Evolutionary conservation across 192 early-diverging fungal genomes (phyloP), one percentile per base, ranked within the genome.

Genomic region (Thamnidium elegans): DNA sequence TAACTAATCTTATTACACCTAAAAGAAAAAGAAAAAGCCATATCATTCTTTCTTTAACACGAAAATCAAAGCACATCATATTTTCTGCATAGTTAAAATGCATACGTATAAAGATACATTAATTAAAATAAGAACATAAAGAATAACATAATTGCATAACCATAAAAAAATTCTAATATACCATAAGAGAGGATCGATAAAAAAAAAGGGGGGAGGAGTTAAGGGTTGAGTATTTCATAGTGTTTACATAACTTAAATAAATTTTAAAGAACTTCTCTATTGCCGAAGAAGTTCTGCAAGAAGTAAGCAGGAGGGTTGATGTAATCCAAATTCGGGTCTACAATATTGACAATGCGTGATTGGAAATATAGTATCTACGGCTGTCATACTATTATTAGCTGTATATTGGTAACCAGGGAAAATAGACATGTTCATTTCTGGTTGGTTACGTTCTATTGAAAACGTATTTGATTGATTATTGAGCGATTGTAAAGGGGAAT

Each of bases 311-410:
- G n/a, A 17, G 17, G 11, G 31, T 19, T 63, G 48, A 20, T 63
- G 61, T 2, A 63, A 17, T 11, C 48, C 61, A 4, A 31, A 32
- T 51, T 63, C 30, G 13, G 61, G 61, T 17, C 13, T 14, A 36
- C 61, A 63, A 34, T 51, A 63, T 14, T 51, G n/a, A 36, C 61
- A 63, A 20, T 21, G 47, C 26, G 26, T 26, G 26, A 26, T 26
- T 26, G 26, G 1, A 26, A 26, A 26, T 2, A 26, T 26, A 26
- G 26, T 26, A 3, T 26, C 26, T 26, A 26, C 26, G 26, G 26
- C 26, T 2, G 26, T 3, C 1, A 26, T 26, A 3, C 26, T 26
- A 26, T 26, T 26, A 26, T 26, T 26, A 26, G 26, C 26, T 26
- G 26, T 3, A 26, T 26, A 26, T 2, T 26, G 26, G 3, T 26